A percentile compares a stretch with the other conserved stretches of the same genome.
These are phyloP conservation scores for Podospora bellae-mahoneyi DNA, from an alignment of 495 filamentous ascomycete genomes.

Conservation along the genomic window DNA sequence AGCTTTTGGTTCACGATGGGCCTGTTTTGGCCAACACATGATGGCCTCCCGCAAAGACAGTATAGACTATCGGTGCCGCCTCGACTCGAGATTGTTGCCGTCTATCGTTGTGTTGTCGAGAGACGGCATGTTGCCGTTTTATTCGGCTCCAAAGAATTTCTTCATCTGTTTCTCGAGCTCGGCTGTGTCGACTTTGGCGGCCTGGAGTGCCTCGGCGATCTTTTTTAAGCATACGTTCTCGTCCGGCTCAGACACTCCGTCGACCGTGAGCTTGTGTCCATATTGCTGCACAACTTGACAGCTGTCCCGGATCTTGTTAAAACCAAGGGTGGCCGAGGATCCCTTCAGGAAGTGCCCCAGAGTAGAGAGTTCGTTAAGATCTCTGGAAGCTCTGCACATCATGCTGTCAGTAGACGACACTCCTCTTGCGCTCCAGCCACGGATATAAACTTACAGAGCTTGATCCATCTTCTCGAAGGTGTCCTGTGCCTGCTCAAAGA, in stretches of 20 bases:
- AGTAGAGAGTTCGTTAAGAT: constrained; percentile 70
- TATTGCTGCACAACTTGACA: constrained; percentile 97
- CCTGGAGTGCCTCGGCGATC: constrained; percentile 64
- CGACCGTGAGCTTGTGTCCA: constrained; percentile 74
- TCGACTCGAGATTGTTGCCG: not conserved
- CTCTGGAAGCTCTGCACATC: constrained; percentile 52
- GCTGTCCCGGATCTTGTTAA: constrained; percentile 85
- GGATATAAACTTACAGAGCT: constrained; percentile 61
- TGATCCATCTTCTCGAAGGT: constrained; percentile 86
- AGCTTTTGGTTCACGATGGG: not conserved
- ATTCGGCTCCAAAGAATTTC: constrained; percentile 55
- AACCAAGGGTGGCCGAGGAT: constrained; percentile 92
- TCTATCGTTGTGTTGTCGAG: not conserved
- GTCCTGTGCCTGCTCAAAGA: constrained; percentile 84
- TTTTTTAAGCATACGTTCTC: constrained; percentile 60
- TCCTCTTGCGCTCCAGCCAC: not conserved
- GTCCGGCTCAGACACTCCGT: constrained; percentile 63
- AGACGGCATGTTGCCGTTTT: not conserved
- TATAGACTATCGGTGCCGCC: not conserved
- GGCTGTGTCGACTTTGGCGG: constrained; percentile 73
- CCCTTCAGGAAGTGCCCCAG: constrained; percentile 97
- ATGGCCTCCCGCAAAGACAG: not conserved
- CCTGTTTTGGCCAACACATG: not conserved
- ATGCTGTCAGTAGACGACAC: constrained; percentile 12
- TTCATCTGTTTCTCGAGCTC: constrained; percentile 68